phyloP scores from a whole-genome alignment of 192 early-diverging fungal genomes.

The Backusella liffmaniae region DNA sequence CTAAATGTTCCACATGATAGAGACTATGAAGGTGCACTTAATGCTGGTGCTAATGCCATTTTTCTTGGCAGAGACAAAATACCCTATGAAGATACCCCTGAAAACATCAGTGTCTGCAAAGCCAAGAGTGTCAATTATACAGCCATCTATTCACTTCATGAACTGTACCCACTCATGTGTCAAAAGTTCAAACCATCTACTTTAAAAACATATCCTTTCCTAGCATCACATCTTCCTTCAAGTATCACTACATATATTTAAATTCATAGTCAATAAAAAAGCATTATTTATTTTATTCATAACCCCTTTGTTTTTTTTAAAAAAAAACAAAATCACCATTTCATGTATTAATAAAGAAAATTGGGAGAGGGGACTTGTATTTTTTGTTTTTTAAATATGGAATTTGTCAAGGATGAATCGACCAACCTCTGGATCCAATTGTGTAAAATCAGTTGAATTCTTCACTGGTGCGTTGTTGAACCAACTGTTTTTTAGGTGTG shows the following conservation, averaged over 20 bases:
- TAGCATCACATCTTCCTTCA: background rate
- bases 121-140: constrained; percentile 10
- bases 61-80: constrained; percentile 3
- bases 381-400: background rate
- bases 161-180: background rate
- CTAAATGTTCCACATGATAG: background rate
- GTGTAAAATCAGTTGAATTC: constrained; percentile 1
- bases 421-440: background rate
- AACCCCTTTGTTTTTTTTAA: background rate
- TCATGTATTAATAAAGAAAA: background rate
- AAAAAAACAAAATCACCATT: background rate
- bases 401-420: background rate
- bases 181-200: background rate
- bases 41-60: background rate
- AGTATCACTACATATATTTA: background rate
- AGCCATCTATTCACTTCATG: background rate
- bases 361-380: background rate
- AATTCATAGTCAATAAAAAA: background rate
- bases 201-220: background rate
- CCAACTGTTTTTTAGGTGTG: background rate
- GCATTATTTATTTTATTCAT: background rate
- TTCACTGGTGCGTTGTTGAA: background rate
- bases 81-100: constrained; percentile 1
- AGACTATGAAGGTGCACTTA: background rate
- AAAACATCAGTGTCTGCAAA: background rate